Base-by-base conservation (phyloP, 345 rosid species). In the Populus davidiana region DNA sequence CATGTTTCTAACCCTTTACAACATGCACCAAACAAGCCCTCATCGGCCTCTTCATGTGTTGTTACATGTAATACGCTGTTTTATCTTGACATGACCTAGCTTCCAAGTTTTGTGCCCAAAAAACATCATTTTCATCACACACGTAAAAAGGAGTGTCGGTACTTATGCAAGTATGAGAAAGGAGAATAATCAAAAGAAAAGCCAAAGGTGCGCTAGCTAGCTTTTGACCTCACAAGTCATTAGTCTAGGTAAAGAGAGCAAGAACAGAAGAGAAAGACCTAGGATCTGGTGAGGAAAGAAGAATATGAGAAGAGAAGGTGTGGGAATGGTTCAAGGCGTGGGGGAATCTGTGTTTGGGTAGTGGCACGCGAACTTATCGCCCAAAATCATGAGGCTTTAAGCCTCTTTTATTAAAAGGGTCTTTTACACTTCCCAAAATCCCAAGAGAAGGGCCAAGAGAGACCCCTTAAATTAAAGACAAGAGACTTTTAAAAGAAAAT, bases 311-410 rank as follows among this genome's bases (percentile, higher is more conserved):
- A 27, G 29, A 38, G 66, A 36, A 25, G 41, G 49, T 43, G 47
- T 43, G 69, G 52, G 81, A 79, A 77, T 63, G 83, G 81, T 76
- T 76, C 70, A 78, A 86, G 86, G 89, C 89, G 86, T 88, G 91
- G 56, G 82, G 76, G 88, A 83, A 87, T 88, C 87, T 83, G 83
- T 80, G 33, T 64, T 78, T 72, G 78, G 79, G 81, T 75, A 62
- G 84, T 78, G 89, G 89, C 93, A 88, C 88, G 91, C 90, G 79
- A 86, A 82, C 90, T 84, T 86, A 83, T 72, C 84, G 84, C 88
- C 86, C 83, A 64, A 86, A 88, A 87, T 86, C 85, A 87, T 86
- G 25, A 36, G 64, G 73, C 75, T 74, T 78, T 64, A 47, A 50
- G 23, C 8, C 23, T 18, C 11, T 77, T 77, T 77, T 67, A 79